Percentiles rank a stretch among this genome's conserved stretches.
Conservation (phyloP, 352 stramenopile species). For the Phytopythium mirpurense region DNA sequence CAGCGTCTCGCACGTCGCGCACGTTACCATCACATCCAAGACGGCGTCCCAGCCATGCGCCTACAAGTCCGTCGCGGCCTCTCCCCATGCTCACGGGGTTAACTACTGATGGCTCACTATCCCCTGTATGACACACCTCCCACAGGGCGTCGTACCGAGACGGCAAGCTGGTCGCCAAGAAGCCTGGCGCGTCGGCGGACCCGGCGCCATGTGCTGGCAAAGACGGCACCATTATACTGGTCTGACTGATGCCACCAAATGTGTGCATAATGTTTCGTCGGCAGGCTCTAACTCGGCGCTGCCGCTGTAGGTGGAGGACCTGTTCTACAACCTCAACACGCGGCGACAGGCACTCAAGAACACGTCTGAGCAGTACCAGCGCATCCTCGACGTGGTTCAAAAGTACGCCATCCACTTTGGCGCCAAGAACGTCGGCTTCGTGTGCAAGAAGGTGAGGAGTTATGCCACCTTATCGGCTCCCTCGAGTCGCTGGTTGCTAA, state of each 20-base stretch:
- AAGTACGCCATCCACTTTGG: slow-evolving; percentile 95
- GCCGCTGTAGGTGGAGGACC: slow-evolving; percentile 87
- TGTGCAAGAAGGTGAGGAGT: slow-evolving; percentile 91
- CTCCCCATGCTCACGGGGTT: no score
- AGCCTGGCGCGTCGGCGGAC: slow-evolving; percentile 53
- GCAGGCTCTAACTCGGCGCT: neutral
- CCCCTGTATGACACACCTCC: no score
- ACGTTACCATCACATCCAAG: slow-evolving; percentile 90
- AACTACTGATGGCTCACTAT: no score
- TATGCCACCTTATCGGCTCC: no score
- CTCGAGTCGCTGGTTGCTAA: neutral
- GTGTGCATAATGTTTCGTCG: no score
- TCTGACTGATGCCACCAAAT: no score
- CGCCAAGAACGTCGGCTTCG: slow-evolving; percentile 87
- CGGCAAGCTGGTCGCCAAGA: slow-evolving; percentile 79
- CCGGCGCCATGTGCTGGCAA: slow-evolving; percentile 73
- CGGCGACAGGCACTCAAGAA: slow-evolving; percentile 91
- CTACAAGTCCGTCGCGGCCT: slow-evolving; percentile 49
- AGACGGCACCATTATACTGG: slow-evolving; percentile 76
- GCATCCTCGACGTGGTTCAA: slow-evolving; percentile 94
- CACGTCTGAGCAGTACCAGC: slow-evolving; percentile 91
- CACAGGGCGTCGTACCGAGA: slow-evolving; percentile 89
- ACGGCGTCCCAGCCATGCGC: slow-evolving; percentile 68
- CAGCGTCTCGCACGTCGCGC: slow-evolving; percentile 94
- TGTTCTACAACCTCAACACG: slow-evolving; percentile 98